A percentile compares a stretch with the other conserved stretches of the same genome.
Evolutionary conservation across 805 yeast species (phyloP).

Genomic region (Candida qinlingensis): DNA sequence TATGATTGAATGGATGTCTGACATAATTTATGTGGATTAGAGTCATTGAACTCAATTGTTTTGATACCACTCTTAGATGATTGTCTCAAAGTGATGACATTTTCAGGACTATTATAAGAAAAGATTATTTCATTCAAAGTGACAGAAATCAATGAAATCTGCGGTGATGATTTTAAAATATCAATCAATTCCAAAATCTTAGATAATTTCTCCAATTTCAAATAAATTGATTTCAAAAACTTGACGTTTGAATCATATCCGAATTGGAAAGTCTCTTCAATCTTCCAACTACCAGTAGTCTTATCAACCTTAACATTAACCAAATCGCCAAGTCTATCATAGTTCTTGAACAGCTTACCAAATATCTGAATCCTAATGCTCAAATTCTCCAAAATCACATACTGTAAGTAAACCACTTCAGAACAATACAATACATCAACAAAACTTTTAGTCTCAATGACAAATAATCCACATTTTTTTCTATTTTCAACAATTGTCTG

Average conservation of each 20-base stretch:
- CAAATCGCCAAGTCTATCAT: conserved; percentile 1
- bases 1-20: conserved; percentile 19
- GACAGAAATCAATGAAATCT: conserved; percentile 20
- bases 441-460: conserved; percentile 32
- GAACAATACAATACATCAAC: conserved; percentile 33
- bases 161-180: conserved; percentile 12
- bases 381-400: conserved; percentile 5
- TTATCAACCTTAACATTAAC: conserved; percentile 19
- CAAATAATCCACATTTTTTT: conserved; percentile 14
- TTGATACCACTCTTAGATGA: background rate
- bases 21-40: conserved; percentile 23
- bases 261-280: conserved; percentile 5
- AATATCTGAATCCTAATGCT: conserved; percentile 4
- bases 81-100: conserved; percentile 4
- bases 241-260: conserved; percentile 29
- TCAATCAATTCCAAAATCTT: conserved; percentile 23
- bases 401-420: conserved; percentile 28
- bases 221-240: conserved; percentile 6
- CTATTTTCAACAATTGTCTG: background rate
- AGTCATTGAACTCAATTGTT: conserved; percentile 19
- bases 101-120: conserved; percentile 15
- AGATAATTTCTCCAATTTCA: conserved; percentile 19
- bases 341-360: conserved; percentile 9
- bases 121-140: conserved; percentile 23
- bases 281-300: conserved; percentile 1